These are phyloP conservation scores for Dactylellina sp. DNA, from an alignment of 2,329 filamentous ascomycete species.

Conservation along the genomic window DNA sequence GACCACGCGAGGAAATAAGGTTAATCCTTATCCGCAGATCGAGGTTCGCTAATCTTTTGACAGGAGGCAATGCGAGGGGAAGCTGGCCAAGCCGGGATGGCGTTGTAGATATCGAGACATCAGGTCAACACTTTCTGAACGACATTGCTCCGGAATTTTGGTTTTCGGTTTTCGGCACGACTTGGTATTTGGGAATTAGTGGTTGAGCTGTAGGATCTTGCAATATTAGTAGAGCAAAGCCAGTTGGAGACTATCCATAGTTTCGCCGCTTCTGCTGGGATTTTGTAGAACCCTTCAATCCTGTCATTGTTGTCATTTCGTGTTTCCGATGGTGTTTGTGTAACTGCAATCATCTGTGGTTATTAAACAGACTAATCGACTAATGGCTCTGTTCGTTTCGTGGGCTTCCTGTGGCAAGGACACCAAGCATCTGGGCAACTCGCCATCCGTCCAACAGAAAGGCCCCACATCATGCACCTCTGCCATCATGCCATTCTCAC, in stretches of 20 bases:
- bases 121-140: slow-evolving; percentile 22
- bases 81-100: slow-evolving; percentile 38
- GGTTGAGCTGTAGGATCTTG: neutral
- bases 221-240: neutral
- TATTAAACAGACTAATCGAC: neutral
- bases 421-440: slow-evolving; percentile 2
- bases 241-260: neutral
- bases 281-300: slow-evolving; percentile 2
- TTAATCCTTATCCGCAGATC: slow-evolving; percentile 31
- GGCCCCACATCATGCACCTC: slow-evolving; percentile 23
- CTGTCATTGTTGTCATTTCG: slow-evolving; percentile 4
- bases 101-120: slow-evolving; percentile 29
- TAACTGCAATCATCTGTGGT: slow-evolving; percentile 5
- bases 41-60: slow-evolving; percentile 45
- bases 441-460: slow-evolving; percentile 31
- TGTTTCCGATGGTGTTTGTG: slow-evolving; percentile 18
- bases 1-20: slow-evolving; percentile 49
- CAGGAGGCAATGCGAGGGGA: slow-evolving; percentile 19
- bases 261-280: slow-evolving; percentile 1
- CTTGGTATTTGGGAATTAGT: slow-evolving; percentile 10
- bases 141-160: slow-evolving; percentile 9
- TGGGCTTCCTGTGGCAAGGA: slow-evolving; percentile 16
- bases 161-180: too few relatives aligned
- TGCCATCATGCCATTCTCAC: neutral
- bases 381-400: neutral